Percentiles rank a stretch among this genome's conserved stretches.
Evolutionary conservation across 164 flowering plant species (phyloP).

Genomic region (Paratinospora sagittata): DNA sequence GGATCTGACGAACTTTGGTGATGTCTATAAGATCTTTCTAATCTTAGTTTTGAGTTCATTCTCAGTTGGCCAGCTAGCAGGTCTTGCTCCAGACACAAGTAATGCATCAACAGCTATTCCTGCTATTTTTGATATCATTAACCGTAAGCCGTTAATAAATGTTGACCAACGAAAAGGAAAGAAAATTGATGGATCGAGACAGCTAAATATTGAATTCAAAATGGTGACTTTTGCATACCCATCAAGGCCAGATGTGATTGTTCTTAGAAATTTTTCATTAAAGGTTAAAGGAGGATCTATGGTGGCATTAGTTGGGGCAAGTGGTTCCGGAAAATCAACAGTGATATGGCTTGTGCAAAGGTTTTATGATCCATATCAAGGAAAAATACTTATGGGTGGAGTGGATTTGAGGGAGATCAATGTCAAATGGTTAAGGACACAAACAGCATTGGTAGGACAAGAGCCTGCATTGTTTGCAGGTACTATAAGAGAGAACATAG

Average conservation of each 20-base stretch:
- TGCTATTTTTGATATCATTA: slow-evolving; percentile 38
- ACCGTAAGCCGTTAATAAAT: slow-evolving; percentile 43
- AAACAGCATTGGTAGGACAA: slow-evolving; percentile 69
- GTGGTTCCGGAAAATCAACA: slow-evolving; percentile 78
- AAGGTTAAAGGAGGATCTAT: slow-evolving; percentile 54
- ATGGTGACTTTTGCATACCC: slow-evolving; percentile 67
- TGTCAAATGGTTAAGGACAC: slow-evolving; percentile 62
- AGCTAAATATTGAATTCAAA: slow-evolving; percentile 49
- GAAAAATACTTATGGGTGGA: slow-evolving; percentile 50
- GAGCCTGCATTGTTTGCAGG: slow-evolving; percentile 76
- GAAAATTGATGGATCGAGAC: slow-evolving; percentile 33
- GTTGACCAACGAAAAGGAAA: slow-evolving; percentile 29
- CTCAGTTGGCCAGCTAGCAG: slow-evolving; percentile 76
- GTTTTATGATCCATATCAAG: slow-evolving; percentile 66
- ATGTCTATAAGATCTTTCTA: slow-evolving; percentile 56
- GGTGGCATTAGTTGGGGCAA: slow-evolving; percentile 70
- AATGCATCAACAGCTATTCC: slow-evolving; percentile 50
- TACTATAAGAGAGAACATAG: slow-evolving; percentile 62
- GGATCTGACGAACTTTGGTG: slow-evolving; percentile 35
- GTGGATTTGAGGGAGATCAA: slow-evolving; percentile 55
- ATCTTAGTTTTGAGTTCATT: slow-evolving; percentile 73
- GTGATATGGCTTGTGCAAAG: slow-evolving; percentile 65
- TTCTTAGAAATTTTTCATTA: slow-evolving; percentile 46
- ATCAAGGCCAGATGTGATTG: slow-evolving; percentile 47
- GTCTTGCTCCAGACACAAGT: slow-evolving; percentile 79